These are phyloP conservation scores for Geosmithia putterillii DNA, from an alignment of 2,329 filamentous ascomycete species.

Conservation along the genomic window DNA sequence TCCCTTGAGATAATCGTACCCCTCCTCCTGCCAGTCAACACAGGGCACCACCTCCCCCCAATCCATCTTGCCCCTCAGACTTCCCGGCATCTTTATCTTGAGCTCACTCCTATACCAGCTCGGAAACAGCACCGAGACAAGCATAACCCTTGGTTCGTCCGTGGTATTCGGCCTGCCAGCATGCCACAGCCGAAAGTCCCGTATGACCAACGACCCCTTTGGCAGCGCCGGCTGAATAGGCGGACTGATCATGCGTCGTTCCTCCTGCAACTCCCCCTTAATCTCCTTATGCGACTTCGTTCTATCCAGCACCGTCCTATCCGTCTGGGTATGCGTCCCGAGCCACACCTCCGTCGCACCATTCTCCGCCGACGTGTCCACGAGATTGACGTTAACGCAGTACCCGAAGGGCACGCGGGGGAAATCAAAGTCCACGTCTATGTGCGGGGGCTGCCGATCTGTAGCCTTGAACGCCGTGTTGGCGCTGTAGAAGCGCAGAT, in stretches of 20 bases:
- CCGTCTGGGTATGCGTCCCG: slow-evolving; percentile 31
- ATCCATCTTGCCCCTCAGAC: not conserved
- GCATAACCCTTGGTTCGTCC: slow-evolving; percentile 38
- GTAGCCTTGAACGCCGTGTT: slow-evolving; percentile 37
- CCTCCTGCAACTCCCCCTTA: slow-evolving; percentile 34
- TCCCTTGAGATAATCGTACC: not conserved
- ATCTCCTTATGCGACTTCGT: slow-evolving; percentile 35
- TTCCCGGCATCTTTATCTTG: slow-evolving; percentile 31
- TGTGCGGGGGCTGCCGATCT: slow-evolving; percentile 42
- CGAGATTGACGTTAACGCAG: slow-evolving; percentile 39
- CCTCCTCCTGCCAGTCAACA: not conserved
- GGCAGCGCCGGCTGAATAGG: slow-evolving; percentile 36
- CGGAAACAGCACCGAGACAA: slow-evolving; percentile 47
- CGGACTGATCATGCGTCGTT: slow-evolving; percentile 21
- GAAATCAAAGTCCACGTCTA: slow-evolving; percentile 45
- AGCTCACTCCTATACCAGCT: slow-evolving; percentile 45
- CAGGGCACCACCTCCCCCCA: not conserved
- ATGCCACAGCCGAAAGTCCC: slow-evolving; percentile 52
- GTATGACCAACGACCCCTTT: slow-evolving; percentile 43
- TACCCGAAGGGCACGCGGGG: slow-evolving; percentile 41
- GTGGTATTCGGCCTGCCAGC: slow-evolving; percentile 48
- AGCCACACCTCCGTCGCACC: slow-evolving; percentile 49
- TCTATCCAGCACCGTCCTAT: slow-evolving; percentile 27
- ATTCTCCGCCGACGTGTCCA: slow-evolving; percentile 36
- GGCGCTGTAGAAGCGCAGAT: slow-evolving; percentile 45